These are phyloP conservation scores for Phytophthora multivora DNA, from an alignment of 352 stramenopile genomes.

Conservation along the genomic window DNA sequence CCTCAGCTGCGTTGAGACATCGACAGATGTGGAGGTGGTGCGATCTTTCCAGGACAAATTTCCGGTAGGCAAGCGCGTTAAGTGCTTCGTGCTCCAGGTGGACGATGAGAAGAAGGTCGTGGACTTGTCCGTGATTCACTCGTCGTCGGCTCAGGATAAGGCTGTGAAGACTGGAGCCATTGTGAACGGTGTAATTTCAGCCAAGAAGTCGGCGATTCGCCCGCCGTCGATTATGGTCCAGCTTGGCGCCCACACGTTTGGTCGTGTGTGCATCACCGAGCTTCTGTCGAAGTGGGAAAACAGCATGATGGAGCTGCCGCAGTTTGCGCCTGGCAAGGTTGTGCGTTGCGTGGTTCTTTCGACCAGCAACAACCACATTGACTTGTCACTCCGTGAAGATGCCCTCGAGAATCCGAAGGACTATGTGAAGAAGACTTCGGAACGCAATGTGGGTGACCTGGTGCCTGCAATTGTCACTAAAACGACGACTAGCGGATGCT, in stretches of 20 bases:
- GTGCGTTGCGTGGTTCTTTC: conserved; percentile 80
- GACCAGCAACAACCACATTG: conserved; percentile 51
- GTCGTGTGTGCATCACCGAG: conserved; percentile 85
- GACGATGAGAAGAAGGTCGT: conserved; percentile 76
- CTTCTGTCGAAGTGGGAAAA: conserved; percentile 72
- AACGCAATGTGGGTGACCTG: conserved; percentile 79
- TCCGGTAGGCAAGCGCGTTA: conserved; percentile 77
- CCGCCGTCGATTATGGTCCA: conserved; percentile 88
- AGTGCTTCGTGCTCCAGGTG: conserved; percentile 66
- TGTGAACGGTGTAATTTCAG: conserved; percentile 76
- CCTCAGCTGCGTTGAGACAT: conserved; percentile 70
- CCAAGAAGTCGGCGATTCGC: conserved; percentile 73
- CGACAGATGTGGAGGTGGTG: conserved; percentile 59
- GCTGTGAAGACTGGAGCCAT: conserved; percentile 51
- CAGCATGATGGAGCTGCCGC: conserved; percentile 65
- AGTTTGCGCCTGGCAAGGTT: conserved; percentile 70
- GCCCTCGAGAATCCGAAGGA: conserved; percentile 53
- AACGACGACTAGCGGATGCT: conserved; percentile 94
- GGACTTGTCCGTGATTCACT: conserved; percentile 73
- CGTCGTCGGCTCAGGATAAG: conserved; percentile 35
- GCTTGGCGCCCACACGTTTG: conserved; percentile 72
- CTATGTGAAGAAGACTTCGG: conserved; percentile 53
- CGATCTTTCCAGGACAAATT: conserved; percentile 71
- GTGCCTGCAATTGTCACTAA: conserved; percentile 91
- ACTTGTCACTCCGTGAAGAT: conserved; percentile 78